Evolutionary conservation across 2,329 filamentous ascomycete species (phyloP), one percentile per base, ranked within the genome.

Genomic region (Epichloe scottii): DNA sequence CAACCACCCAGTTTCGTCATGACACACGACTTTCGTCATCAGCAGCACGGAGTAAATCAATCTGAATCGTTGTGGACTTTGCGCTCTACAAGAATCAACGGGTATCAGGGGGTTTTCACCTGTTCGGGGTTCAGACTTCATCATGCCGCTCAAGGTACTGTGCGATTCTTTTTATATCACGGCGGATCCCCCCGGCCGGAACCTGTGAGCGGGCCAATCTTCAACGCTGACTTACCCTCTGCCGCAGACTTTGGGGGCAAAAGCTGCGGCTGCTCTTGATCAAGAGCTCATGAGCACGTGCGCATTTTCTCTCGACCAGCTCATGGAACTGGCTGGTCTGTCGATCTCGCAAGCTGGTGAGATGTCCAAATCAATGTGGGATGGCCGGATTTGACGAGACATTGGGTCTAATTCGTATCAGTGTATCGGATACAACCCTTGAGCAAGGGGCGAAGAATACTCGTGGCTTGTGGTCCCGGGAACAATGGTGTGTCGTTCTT

Each of bases 281-380:
- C 84, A 87, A 67, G 91, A 98, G 65, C 82, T 98, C 55, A 97
- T 98, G 90, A 87, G 81, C 63, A 79, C 80, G 11, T 81, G 83
- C 1, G 89, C 87, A 8, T 98, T 95, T 70, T 95, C 89, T 11
- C 79, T 98, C 51, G 93, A 97, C 64, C 93, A 98, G 68, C 74
- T 98, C 46, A 97, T 98, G 93, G 93, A 97, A 65, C 73, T 98
- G 7, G 93, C 93, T 42, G 93, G 93, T 0, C 76, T 98, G 0
- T 90, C 89, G 1, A 89, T 97, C 26, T 91, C 91, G 12, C 89
- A 97, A 74, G 89, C 86, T 48, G 82, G 89, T 90, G 64, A 53
- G 73, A 56, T 6, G 19, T 33, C 30, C 19, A 11, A 43, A 47
- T 38, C 21, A 12, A 23, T 17, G 23, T n/a, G 3, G 41, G 21